Evolutionary conservation across 768 basidiomycete genomes (phyloP).

Genomic region (Mycena crocata): DNA sequence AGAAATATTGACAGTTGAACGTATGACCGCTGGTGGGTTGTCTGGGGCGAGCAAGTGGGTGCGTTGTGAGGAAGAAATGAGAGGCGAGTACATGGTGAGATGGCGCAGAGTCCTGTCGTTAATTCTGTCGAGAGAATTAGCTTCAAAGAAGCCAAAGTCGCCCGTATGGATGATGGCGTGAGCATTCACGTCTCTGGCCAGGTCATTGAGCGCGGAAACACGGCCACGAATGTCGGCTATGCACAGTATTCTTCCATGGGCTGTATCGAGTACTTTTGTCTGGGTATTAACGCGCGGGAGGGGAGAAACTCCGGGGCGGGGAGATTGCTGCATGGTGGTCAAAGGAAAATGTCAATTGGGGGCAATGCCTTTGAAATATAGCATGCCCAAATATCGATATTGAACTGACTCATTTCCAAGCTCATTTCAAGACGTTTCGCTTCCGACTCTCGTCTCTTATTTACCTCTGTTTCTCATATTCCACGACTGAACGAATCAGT

Average conservation of each 20-base stretch:
- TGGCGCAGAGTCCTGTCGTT: conserved; percentile 97
- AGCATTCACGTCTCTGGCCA: conserved; percentile 89
- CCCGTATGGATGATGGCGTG: conserved; percentile 97
- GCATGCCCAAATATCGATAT: not conserved
- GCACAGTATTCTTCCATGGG: conserved; percentile 91
- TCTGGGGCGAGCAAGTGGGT: conserved; percentile 81
- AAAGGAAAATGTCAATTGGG: conserved; percentile 12
- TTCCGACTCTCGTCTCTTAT: too few species aligned
- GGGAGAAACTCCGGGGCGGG: conserved; percentile 60
- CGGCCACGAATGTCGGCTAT: conserved; percentile 94
- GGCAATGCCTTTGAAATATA: not conserved
- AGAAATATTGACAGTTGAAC: conserved; percentile 78
- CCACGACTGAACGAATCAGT: too few species aligned
- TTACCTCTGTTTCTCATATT: too few species aligned
- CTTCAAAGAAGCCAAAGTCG: conserved; percentile 98
- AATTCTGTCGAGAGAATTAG: conserved; percentile 86
- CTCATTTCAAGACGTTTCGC: too few species aligned
- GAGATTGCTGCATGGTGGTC: conserved; percentile 51
- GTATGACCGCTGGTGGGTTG: conserved; percentile 74
- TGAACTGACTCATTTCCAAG: not conserved
- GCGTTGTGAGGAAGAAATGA: conserved; percentile 87
- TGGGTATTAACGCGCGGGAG: conserved; percentile 69
- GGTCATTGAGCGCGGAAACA: conserved; percentile 88
- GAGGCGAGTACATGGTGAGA: conserved; percentile 95
- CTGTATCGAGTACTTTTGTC: conserved; percentile 82